Conservation (phyloP, 768 basidiomycete genomes). For the Crepidotus variabilis region DNA sequence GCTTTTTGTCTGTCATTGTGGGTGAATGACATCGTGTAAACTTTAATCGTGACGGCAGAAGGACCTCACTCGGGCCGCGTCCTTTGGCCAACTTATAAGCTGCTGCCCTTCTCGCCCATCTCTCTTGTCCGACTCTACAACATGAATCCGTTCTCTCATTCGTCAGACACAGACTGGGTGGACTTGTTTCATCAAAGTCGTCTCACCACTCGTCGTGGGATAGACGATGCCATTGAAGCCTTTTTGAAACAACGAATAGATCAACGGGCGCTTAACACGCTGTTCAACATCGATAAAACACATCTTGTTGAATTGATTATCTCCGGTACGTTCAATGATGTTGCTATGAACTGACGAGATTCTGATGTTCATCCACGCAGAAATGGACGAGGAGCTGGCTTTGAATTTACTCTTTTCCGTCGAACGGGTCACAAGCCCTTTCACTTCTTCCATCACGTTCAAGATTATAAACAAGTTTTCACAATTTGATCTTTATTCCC, state of each 20-base stretch:
- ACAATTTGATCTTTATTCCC: neutral
- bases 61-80: neutral
- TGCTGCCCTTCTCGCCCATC: neutral
- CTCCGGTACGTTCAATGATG: neutral
- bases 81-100: neutral
- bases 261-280: neutral
- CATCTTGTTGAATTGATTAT: neutral
- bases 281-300: neutral
- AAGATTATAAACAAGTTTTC: neutral
- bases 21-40: neutral
- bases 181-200: neutral
- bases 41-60: neutral
- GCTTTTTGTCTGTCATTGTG: neutral
- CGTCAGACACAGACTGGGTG: neutral
- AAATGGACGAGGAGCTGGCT: neutral
- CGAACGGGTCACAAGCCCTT: neutral
- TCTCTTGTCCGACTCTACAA: neutral
- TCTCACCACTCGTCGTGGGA: neutral
- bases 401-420: neutral
- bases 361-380: neutral
- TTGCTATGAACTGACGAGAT: neutral
- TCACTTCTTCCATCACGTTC: neutral
- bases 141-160: neutral
- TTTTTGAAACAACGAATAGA: neutral
- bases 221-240: neutral